These are phyloP conservation scores for Tillandsia fasciculata DNA, from an alignment of 176 grass and related monocot genomes.

Conservation along the genomic window DNA sequence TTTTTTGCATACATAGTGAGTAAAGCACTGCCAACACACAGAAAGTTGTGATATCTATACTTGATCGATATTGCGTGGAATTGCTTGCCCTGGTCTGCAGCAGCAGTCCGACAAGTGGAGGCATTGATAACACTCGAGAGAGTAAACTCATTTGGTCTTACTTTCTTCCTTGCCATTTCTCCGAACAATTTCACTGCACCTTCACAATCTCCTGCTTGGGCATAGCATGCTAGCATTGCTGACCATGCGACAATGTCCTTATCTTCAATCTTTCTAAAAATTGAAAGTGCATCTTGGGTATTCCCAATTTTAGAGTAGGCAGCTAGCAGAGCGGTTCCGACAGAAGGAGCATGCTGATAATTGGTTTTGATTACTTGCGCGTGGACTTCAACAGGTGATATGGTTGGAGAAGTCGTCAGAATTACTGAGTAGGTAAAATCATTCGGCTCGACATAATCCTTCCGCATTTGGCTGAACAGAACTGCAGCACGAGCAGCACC, in stretches of 20 bases:
- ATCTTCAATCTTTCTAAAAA: constrained; percentile 40
- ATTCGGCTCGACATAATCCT: constrained; percentile 46
- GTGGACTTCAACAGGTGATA: constrained; percentile 48
- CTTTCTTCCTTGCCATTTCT: constrained; percentile 39
- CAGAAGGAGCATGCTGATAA: constrained; percentile 36
- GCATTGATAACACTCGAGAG: constrained; percentile 64
- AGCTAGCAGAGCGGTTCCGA: constrained; percentile 62
- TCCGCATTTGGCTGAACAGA: constrained; percentile 62
- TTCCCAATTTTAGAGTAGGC: constrained; percentile 42
- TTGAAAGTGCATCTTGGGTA: constrained; percentile 37
- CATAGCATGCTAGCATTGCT: constrained; percentile 61
- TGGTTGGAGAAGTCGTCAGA: constrained; percentile 32
- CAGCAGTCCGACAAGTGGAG: constrained; percentile 31
- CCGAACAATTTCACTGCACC: constrained; percentile 49
- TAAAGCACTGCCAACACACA: constrained; percentile 62
- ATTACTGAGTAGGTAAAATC: constrained; percentile 66
- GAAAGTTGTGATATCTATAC: constrained; percentile 36
- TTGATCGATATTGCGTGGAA: constrained; percentile 69
- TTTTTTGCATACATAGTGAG: constrained; percentile 70
- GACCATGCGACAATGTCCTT: constrained; percentile 80
- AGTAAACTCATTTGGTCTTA: constrained; percentile 63
- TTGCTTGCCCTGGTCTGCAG: constrained; percentile 57
- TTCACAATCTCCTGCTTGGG: constrained; percentile 49
- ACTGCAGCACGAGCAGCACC: constrained; percentile 26
- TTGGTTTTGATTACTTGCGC: constrained; percentile 57